Base-by-base conservation (phyloP, 1,139 yeast genomes). In the Hanseniaspora uvarum region DNA sequence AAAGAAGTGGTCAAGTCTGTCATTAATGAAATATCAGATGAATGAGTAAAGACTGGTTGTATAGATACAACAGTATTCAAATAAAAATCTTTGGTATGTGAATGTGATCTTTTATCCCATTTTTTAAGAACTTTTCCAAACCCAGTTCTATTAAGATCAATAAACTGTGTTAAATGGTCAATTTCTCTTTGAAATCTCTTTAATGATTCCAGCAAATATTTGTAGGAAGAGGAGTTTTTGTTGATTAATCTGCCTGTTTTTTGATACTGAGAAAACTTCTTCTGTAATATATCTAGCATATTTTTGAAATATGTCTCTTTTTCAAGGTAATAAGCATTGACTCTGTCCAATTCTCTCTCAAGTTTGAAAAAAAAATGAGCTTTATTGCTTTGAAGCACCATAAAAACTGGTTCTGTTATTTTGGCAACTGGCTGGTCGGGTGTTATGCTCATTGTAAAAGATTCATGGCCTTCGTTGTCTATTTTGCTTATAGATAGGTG, bases 41-140 rank as follows among this genome's bases (percentile, higher is more conserved):
- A 84, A 59, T 94, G 79, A 64, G 94, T 95, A 70, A 92, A 92
- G 14, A 89, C 94, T 0, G 98, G 98, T 66, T 92, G 98, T 2
- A 92, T 95, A 59, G 87, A 87, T 11, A 92, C 96, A 0, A 96
- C 96, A 0, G 96, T 82, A 51, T 87, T 82, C 46, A 92, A 75
- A 65, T 89, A 92, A 53, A 92, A 74, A 66, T 92, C 98, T 65
- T 88, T 88, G 10, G 96, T 89, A 61, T 87, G 95, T 1, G 95
- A 86, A 62, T 89, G 88, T 19, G 96, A 87, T 58, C 97, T 75
- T 68, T 92, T 92, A 68, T 92, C 98, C 98, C 98, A 92, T 70
- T 92, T 92, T 66, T 92, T 92, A 61, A 92, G 78, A 34, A 87
- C 97, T 68, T 92, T 92, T 31, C 94, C 82, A 68, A 92, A 92